Evolutionary conservation across 768 basidiomycete genomes (phyloP), one percentile per base, ranked within the genome.

Genomic region (Leccinellum luteum): DNA sequence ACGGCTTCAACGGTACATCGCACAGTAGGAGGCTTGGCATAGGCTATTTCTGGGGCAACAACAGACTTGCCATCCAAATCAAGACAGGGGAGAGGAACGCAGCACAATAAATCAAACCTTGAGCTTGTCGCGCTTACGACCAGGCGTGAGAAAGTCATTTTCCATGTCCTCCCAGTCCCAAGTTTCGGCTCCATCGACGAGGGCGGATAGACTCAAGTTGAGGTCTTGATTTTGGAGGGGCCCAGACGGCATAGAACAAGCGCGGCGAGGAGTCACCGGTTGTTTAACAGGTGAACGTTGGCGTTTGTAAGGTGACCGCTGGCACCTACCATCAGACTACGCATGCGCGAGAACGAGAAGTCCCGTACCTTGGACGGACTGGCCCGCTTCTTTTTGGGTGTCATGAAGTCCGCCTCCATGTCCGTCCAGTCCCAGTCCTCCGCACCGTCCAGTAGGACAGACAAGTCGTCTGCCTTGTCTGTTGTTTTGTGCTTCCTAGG

Each of bases 341-440:
- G 4, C 2, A 23, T 21, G 34, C 2, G 12, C 27, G 3, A 10
- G 47, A 30, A 27, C 41, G 8, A 7, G n/a, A 52, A 28, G 13
- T 0, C 23, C 21, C 47, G 8, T 31, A 57, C 62, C 53, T 67
- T 66, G 38, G 51, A 68, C 62, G 62, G 64, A 49, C 72, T 73
- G 12, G 62, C 61, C 3, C 66, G 67, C 31, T 76, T 74, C 55
- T 82, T 85, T 56, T 76, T 79, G 3, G 85, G 84, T 2, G 79
- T 80, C 44, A 81, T 58, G 30, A 78, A 77, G 58, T 83, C 81
- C 0, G 73, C 68, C 51, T 78, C 74, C 76, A 81, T 80, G 58
- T 84, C 82, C 31, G 81, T 76, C 81, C 86, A 84, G 61, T 90
- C 85, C 85, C 87, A 88, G 35, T 79, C 75, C 64, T 87, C 88